phyloP scores from a whole-genome alignment of 2,329 filamentous ascomycete species.

The Penicillium concentricum region DNA sequence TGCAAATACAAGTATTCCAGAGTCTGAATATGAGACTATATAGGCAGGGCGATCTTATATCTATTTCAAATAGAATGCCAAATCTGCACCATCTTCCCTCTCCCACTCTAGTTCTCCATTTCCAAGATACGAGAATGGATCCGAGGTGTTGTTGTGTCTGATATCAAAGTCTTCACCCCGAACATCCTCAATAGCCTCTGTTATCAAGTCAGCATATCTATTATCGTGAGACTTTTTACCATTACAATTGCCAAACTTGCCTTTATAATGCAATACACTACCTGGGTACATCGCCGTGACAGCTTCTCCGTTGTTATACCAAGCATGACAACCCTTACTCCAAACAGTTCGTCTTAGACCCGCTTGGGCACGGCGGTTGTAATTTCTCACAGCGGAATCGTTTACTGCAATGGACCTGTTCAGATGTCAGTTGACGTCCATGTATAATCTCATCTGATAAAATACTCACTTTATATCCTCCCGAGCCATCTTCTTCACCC shows the following conservation, averaged over 20 bases:
- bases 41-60: not conserved
- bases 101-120: not conserved
- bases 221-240: not conserved
- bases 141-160: not conserved
- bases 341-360: not conserved
- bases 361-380: not conserved
- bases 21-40: not conserved
- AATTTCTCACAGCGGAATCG: not conserved
- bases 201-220: not conserved
- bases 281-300: not conserved
- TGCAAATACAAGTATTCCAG: slow-evolving; percentile 39
- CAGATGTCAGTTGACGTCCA: not conserved
- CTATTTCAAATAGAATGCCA: not conserved
- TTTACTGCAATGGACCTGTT: not conserved
- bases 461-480: not conserved
- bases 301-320: not conserved
- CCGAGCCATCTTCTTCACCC: not conserved
- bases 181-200: not conserved
- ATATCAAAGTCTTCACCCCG: not conserved
- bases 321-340: not conserved
- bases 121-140: not conserved
- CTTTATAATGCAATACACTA: not conserved
- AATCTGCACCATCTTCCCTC: not conserved
- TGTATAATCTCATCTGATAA: not conserved
- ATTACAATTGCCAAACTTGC: not conserved